A percentile compares a stretch with the other conserved stretches of the same genome.
These are phyloP conservation scores for Hymenotorrendiella dingleyae DNA, from an alignment of 2,329 filamentous ascomycete genomes.

Conservation along the genomic window DNA sequence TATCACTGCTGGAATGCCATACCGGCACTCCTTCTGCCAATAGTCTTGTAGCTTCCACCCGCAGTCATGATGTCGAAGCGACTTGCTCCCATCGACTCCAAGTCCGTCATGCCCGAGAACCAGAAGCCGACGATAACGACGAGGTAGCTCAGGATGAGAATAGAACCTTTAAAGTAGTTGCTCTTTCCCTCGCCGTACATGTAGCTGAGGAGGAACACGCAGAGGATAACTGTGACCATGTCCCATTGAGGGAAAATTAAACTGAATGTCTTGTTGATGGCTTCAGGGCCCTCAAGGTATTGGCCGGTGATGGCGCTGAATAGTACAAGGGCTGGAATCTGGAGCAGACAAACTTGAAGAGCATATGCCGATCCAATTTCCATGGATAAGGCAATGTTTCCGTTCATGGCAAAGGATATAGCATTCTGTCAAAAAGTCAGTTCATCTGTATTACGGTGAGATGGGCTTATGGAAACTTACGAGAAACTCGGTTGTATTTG, in stretches of 20 bases:
- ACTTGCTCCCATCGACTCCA: constrained; percentile 27
- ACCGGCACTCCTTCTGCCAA: constrained; percentile 26
- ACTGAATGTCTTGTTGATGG: constrained; percentile 64
- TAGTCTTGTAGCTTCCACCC: constrained; percentile 30
- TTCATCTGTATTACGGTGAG: neutral
- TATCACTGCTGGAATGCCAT: constrained; percentile 29
- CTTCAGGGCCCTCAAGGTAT: constrained; percentile 47
- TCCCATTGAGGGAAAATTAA: constrained; percentile 99
- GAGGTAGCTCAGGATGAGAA: constrained; percentile 85
- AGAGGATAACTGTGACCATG: constrained; percentile 94
- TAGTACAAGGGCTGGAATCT: constrained; percentile 86
- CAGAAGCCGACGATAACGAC: constrained; percentile 92
- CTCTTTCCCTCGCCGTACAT: constrained; percentile 99
- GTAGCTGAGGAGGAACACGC: constrained; percentile 93
- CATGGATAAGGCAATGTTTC: constrained; percentile 97
- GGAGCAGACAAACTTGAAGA: constrained; percentile 88
- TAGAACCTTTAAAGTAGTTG: constrained; percentile 99
- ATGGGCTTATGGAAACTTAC: constrained; percentile 43
- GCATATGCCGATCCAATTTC: constrained; percentile 98
- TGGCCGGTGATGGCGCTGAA: constrained; percentile 74
- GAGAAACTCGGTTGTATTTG: constrained; percentile 96
- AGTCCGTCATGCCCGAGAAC: constrained; percentile 54
- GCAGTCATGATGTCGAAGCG: constrained; percentile 31
- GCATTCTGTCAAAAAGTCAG: constrained; percentile 56
- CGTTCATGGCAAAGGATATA: constrained; percentile 99